Base-by-base conservation (phyloP, 169 alveolate species). In the Plasmodium knowlesi region DNA sequence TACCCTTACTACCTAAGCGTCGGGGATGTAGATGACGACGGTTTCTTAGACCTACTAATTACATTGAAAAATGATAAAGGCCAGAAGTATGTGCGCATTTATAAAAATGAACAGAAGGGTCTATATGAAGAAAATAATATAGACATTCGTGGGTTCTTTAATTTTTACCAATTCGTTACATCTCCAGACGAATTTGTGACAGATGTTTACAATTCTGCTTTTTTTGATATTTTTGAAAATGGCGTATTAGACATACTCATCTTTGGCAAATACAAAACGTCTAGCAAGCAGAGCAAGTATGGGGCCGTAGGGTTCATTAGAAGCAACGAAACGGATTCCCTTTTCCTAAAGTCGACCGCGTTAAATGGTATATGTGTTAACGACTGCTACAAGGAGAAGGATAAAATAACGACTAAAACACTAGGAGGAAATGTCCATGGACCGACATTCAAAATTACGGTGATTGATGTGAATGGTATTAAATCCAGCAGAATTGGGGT, bases 401-500 rank as follows among this genome's bases (percentile, higher is more conserved):
- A 95, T 25, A 84, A 90, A 57, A 86, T 92, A 19, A 92, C 90
- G 6, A 91, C 89, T 6, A 84, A 84, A 92, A 76, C 61, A 12
- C 61, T 92, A n/a, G 93, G 92, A 14, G 89, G 89, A 5, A 92
- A 84, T 89, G 88, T 90, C n/a, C 94, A 89, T 78, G 97, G 97
- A 6, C 96, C 96, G n/a, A 90, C 96, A 16, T 96, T 95, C 81
- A 95, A 95, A 83, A 95, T 96, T 25, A 96, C 98, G 12, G 98
- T 96, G 8, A 92, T 95, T 54, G 98, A 96, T 89, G 93, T 95
- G 2, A 89, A 96, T 82, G 98, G 98, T 0, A 57, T 92, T 25
- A 96, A 96, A 78, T 81, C 95, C 22, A 92, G 97, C 41, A 81
- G 94, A 83, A 92, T 92, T 22, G 96, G 96, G 5, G 78, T 94